Base-by-base conservation (phyloP, 108 stramenopile species). In the Aureococcus anophagefferens region DNA sequence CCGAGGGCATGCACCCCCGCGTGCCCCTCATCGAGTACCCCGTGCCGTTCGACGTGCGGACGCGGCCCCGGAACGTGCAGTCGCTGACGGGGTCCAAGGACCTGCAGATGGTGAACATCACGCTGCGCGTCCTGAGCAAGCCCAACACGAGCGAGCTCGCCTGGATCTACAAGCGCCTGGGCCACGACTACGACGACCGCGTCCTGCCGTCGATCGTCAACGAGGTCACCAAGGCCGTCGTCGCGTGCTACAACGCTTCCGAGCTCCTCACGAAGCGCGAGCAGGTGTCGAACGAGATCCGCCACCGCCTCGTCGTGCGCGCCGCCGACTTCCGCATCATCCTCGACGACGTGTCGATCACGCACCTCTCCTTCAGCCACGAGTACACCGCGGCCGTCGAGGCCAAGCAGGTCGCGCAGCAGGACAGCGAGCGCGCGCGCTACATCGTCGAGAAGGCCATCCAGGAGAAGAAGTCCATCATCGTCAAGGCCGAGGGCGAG, bases 251-350 rank as follows among this genome's bases (percentile, higher is more conserved):
- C 87, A 98, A 98, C 79, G 99, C 99, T 66, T 94, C 95, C 67
- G 97, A 99, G 77, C 87, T 99, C 63, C 77, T 99, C 40, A 99
- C 99, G 70, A 96, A 98, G 84, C 96, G 99, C 85, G 97, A 97
- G 63, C 74, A 79, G 68, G 98, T 98, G 40, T 88, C 87, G 16
- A 71, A 77, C 45, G 84, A 90, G 68, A 96, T 99, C 77, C 82
- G 88, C 21, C 65, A 80, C 36, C 90, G 93, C 45, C 82, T 99
- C 70, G 69, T 74, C 69, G 71, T 75, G 46, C 94, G 98, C 64
- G 94, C 96, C 30, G 70, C 77, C 16, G 78, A 84, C 64, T 98
- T 98, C 80, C 86, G 94, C 79, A 84, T 87, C 67, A 36, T 81
- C 62, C 77, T 87, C 46, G 96, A 99, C 81, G 99, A 99, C 88